A percentile compares a stretch with the other conserved stretches of the same genome.
These are phyloP conservation scores for Fusarium sororula DNA, from an alignment of 2,329 filamentous ascomycete genomes.

Conservation along the genomic window DNA sequence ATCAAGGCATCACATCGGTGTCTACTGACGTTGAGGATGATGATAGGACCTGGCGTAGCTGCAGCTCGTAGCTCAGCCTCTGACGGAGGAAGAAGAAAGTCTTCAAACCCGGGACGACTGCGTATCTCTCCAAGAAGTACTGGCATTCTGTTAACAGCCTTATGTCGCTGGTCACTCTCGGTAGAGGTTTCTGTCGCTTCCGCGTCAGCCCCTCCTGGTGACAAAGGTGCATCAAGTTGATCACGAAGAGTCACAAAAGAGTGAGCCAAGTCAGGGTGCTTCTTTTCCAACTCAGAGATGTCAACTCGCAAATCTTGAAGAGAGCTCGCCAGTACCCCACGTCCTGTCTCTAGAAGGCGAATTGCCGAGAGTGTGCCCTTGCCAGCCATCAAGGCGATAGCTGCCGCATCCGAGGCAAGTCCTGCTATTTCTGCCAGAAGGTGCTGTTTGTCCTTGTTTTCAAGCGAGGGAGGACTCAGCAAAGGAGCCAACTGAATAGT, in stretches of 20 bases:
- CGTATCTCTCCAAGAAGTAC: background rate
- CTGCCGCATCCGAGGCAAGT: background rate
- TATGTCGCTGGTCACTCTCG: background rate
- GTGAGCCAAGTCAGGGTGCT: background rate
- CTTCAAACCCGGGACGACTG: fast-evolving
- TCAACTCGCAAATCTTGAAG: background rate
- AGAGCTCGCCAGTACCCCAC: background rate
- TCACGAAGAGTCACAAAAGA: background rate
- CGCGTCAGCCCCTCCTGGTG: background rate
- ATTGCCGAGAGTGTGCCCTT: background rate
- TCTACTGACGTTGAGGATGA: background rate
- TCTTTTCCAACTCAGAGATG: background rate
- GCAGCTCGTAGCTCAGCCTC: background rate
- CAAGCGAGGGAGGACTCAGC: background rate
- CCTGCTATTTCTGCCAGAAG: background rate
- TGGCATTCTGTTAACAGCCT: background rate
- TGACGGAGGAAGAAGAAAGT: background rate
- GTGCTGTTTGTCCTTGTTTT: background rate
- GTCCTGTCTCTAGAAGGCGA: background rate
- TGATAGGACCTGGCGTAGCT: background rate
- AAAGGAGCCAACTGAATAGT: background rate
- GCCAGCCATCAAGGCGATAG: fast-evolving
- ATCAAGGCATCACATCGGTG: background rate
- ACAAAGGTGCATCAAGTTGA: background rate
- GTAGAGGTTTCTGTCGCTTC: background rate